Percentiles rank a stretch among this genome's conserved stretches.
These are phyloP conservation scores for Myriosclerotinia scirpicola DNA, from an alignment of 2,329 filamentous ascomycete genomes.

Conservation along the genomic window DNA sequence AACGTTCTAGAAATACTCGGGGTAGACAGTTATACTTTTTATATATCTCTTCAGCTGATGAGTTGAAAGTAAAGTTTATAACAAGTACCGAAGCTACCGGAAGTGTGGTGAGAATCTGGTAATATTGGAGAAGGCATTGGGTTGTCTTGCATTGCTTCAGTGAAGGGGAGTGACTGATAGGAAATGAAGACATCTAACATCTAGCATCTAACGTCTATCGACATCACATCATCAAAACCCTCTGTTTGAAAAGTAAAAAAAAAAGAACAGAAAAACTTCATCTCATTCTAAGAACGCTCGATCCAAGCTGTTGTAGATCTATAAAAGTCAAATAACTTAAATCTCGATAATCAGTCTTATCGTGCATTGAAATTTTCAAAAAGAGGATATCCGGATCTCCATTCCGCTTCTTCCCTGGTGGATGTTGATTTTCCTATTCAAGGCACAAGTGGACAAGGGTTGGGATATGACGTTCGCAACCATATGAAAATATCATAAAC, in stretches of 20 bases:
- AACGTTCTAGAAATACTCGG: background rate
- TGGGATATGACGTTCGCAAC: slow-evolving; percentile 7
- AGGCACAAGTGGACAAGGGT: background rate
- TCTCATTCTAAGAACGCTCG: background rate
- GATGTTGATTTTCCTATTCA: background rate
- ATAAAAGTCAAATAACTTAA: background rate
- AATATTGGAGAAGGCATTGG: too few species aligned
- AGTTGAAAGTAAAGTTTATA: too few species aligned
- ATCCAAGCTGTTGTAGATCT: slow-evolving; percentile 2
- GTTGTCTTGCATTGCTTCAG: too few species aligned
- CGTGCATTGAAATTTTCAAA: slow-evolving; percentile 1
- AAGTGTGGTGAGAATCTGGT: too few species aligned
- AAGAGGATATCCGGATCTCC: background rate
- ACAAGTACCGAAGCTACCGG: too few species aligned
- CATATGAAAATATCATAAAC: background rate
- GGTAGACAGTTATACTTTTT: background rate
- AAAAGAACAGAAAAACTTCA: background rate
- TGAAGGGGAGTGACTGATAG: too few species aligned
- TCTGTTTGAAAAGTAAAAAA: background rate
- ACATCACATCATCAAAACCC: background rate
- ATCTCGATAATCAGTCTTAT: background rate
- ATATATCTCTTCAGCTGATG: too few species aligned
- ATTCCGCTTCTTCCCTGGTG: background rate
- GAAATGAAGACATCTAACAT: too few species aligned
- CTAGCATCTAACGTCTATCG: background rate